Evolutionary conservation across 1,284 basidiomycete species (phyloP).

Genomic region (Ceratobasidium sp.): DNA sequence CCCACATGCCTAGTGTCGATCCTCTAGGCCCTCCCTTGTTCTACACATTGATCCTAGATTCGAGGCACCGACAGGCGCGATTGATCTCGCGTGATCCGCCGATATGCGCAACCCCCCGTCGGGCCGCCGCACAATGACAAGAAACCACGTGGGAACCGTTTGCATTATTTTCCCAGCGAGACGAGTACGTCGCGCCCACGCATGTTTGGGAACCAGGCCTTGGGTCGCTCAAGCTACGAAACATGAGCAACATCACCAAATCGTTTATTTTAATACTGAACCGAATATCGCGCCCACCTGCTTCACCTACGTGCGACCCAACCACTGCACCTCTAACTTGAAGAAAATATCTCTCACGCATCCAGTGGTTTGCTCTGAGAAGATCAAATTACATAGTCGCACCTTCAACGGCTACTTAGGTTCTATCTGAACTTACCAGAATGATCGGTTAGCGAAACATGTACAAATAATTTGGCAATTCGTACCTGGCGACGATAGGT

Average conservation of each 20-base stretch:
- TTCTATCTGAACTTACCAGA: background rate
- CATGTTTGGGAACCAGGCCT: background rate
- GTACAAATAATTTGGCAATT: background rate
- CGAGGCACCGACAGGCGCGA: conserved; percentile 10
- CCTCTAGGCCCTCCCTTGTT: background rate
- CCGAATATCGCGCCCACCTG: too few relatives aligned
- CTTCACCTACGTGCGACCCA: too few relatives aligned
- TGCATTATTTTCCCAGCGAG: too few relatives aligned
- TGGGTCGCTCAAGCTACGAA: too few relatives aligned
- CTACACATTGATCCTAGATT: background rate
- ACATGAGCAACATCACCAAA: too few relatives aligned
- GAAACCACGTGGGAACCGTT: background rate
- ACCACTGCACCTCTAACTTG: background rate
- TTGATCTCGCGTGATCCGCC: conserved; percentile 12
- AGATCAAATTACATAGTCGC: background rate
- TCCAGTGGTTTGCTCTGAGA: background rate
- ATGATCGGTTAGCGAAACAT: background rate
- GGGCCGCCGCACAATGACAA: background rate
- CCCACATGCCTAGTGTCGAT: background rate
- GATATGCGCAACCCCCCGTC: background rate
- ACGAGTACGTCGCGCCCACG: background rate
- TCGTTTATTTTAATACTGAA: too few relatives aligned
- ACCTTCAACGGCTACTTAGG: background rate
- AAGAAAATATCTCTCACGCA: background rate
- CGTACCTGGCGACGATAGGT: too few relatives aligned